These are phyloP conservation scores for Ceratonia siliqua DNA, from an alignment of 306 rosid genomes.

Conservation along the genomic window DNA sequence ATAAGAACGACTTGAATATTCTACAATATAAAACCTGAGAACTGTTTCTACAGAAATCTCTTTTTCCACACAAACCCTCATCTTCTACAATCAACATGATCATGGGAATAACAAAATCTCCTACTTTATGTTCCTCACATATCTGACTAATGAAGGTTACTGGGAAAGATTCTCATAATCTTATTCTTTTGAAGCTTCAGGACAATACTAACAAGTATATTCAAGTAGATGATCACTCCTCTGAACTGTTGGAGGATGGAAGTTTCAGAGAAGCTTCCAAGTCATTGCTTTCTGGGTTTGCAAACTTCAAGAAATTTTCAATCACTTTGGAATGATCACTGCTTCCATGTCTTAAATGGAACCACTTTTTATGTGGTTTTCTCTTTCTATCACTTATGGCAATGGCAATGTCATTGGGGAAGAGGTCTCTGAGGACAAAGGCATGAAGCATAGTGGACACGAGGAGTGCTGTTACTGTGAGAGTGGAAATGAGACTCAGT, in stretches of 20 bases:
- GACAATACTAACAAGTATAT: not conserved
- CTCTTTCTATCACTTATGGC: constrained; percentile 79
- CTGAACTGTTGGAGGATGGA: constrained; percentile 12
- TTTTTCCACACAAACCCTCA: constrained; percentile 36
- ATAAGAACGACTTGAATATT: not conserved
- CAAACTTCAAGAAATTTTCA: constrained; percentile 69
- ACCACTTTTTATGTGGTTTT: constrained; percentile 59
- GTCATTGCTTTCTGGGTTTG: constrained; percentile 38
- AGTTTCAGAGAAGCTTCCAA: constrained; percentile 45
- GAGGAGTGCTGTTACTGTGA: constrained; percentile 58
- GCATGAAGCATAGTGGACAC: constrained; percentile 68
- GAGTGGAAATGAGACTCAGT: constrained; percentile 52
- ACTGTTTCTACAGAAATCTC: not conserved
- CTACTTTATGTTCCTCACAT: constrained; percentile 60
- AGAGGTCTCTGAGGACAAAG: constrained; percentile 70
- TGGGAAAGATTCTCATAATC: not conserved
- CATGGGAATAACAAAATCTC: constrained; percentile 54
- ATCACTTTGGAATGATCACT: constrained; percentile 54
- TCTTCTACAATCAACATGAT: constrained; percentile 46
- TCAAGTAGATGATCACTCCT: not conserved
- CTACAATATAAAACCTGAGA: not conserved
- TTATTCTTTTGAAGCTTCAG: constrained; percentile 9
- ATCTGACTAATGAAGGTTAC: constrained; percentile 23
- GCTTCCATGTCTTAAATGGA: constrained; percentile 52
- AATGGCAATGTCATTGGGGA: constrained; percentile 91